phyloP scores from a whole-genome alignment of 2,329 filamentous ascomycete genomes.

The Monosporascus sp. region DNA sequence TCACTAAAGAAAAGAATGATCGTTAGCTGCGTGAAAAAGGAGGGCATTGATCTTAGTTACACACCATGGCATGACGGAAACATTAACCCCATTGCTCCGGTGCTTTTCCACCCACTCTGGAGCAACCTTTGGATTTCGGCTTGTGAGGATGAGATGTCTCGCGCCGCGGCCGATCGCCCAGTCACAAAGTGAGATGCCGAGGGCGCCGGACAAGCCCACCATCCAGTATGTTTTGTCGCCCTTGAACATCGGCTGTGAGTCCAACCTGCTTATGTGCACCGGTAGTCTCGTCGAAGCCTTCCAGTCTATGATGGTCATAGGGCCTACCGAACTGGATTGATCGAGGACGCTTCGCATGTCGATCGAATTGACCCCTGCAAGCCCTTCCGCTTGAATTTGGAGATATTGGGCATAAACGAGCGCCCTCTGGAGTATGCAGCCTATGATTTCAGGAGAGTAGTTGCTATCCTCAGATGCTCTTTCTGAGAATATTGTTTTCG shows the following conservation, averaged over 20 bases:
- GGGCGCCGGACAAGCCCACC: constrained; percentile 9
- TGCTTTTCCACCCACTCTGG: constrained; percentile 2
- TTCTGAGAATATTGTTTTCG: no score
- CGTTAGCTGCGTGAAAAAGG: no score
- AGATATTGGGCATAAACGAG: no score
- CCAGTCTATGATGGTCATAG: constrained; percentile 5
- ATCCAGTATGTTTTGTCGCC: constrained; percentile 14
- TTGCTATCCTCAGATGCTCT: no score
- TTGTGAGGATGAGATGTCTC: constrained; percentile 10
- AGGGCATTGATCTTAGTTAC: no score
- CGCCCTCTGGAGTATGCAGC: no score
- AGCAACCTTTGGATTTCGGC: constrained; percentile 7
- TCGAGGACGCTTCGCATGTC: no score
- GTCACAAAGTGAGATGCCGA: constrained; percentile 10
- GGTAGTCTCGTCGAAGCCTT: not conserved
- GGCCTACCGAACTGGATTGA: not conserved
- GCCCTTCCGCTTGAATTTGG: no score
- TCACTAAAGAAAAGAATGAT: constrained; percentile 4
- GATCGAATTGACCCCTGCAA: no score
- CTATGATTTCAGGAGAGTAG: no score
- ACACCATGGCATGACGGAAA: constrained; percentile 1
- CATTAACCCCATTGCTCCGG: not conserved
- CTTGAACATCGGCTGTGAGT: constrained; percentile 9
- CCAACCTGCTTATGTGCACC: constrained; percentile 2
- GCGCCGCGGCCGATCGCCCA: constrained; percentile 16